phyloP scores from a whole-genome alignment of 2,329 filamentous ascomycete genomes.

The Cercospora sp. region DNA sequence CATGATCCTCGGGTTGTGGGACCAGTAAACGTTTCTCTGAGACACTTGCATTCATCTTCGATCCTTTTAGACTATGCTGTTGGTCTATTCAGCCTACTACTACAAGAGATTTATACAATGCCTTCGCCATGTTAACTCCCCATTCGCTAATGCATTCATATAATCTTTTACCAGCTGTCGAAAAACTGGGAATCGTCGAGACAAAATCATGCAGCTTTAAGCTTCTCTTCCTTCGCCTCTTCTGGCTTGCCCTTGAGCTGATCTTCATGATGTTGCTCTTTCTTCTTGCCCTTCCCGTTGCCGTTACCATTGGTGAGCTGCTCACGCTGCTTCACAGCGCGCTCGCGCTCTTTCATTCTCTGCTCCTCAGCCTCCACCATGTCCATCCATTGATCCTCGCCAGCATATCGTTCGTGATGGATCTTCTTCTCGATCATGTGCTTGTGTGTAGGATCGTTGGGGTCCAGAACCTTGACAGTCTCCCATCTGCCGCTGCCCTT shows the following conservation, averaged over 20 bases:
- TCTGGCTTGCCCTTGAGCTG: slow-evolving; percentile 29
- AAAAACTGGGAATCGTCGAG: neutral
- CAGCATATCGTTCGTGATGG: slow-evolving; percentile 82
- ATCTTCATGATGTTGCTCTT: slow-evolving; percentile 16
- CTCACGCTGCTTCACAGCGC: slow-evolving; percentile 37
- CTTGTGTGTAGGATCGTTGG: slow-evolving; percentile 79
- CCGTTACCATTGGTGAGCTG: slow-evolving; percentile 22
- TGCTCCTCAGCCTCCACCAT: slow-evolving; percentile 82
- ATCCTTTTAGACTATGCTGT: neutral
- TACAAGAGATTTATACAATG: neutral
- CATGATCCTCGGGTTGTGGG: neutral
- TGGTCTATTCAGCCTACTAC: neutral
- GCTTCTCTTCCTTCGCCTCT: slow-evolving; percentile 28
- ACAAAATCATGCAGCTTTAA: slow-evolving; percentile 25
- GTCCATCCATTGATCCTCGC: slow-evolving; percentile 92
- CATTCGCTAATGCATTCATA: neutral
- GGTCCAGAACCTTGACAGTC: slow-evolving; percentile 78
- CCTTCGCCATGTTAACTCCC: neutral
- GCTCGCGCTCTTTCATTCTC: slow-evolving; percentile 54
- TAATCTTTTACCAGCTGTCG: neutral
- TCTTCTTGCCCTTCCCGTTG: slow-evolving; percentile 22
- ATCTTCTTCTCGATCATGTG: slow-evolving; percentile 81
- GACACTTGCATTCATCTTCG: neutral
- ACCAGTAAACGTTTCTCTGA: neutral
- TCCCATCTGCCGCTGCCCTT: slow-evolving; percentile 78